Base-by-base conservation (phyloP, 768 basidiomycete species). In the Tricholoma sp. region DNA sequence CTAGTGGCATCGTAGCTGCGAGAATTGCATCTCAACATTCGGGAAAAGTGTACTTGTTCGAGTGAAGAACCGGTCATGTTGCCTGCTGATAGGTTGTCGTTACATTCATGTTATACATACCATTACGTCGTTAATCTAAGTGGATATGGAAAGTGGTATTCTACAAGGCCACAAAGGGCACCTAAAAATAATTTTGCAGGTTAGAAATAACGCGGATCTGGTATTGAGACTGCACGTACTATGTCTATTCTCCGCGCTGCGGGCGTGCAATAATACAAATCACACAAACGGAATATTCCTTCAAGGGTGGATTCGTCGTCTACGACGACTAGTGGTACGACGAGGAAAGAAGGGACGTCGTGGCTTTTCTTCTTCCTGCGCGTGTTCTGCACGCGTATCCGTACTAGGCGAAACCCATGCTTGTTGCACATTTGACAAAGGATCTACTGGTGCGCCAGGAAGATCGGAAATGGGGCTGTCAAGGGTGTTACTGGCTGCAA, bases 231-330 rank as follows among this genome's bases (percentile, higher is more conserved):
- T 36, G 9, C 6, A 36, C 34, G 34, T 36, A 36, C 34, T 3
- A 36, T 11, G 34, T 36, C 34, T 36, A 36, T 36, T 8, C 34
- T 36, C 34, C 6, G 12, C 18, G 24, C 12, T 15, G 45, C 45
- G 13, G 4, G 20, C 12, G 44, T 12, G 24, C 45, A 29, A 45
- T 34, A 11, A 32, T 32, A n/a, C 17, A 45, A 11, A 24, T 28
- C 24, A 51, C 24, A 28, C 8, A 12, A 50, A 36, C 50, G 29
- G 17, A 20, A 24, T 15, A 50, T 29, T 13, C 6, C 42, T 37
- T 62, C 50, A 64, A 24, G 63, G 61, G 50, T 62, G 63, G 10
- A 58, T 54, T 50, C 64, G 44, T 52, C 64, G 58, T 32, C 64
- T 49, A 15, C 60, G 63, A 28, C 50, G 61, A n/a, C 36, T 53